A percentile compares a stretch with the other conserved stretches of the same genome.
Evolutionary conservation across 2,329 filamentous ascomycete genomes (phyloP).

Genomic region (Claviceps capensis): DNA sequence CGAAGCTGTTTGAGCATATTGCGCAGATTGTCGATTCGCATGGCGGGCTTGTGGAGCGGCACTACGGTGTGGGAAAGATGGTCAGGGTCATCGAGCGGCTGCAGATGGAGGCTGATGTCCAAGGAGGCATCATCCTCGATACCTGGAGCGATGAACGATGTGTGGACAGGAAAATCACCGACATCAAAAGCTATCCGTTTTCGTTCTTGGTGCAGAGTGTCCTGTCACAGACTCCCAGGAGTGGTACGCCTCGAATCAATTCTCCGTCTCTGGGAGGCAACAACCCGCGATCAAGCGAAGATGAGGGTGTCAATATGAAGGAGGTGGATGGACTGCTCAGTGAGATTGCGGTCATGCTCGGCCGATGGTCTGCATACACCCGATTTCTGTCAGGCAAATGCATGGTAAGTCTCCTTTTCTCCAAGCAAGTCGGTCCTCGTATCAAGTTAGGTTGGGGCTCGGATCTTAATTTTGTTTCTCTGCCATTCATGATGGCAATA

Average conservation of each 20-base stretch:
- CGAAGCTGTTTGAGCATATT: slow-evolving; percentile 92
- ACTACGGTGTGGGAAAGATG: slow-evolving; percentile 92
- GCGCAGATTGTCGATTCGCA: slow-evolving; percentile 92
- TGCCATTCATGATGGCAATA: slow-evolving; percentile 15
- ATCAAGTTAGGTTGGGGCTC: not conserved
- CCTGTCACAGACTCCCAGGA: slow-evolving; percentile 53
- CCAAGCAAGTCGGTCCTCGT: not conserved
- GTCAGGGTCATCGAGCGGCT: slow-evolving; percentile 81
- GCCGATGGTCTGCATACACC: slow-evolving; percentile 83
- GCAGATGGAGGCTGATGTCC: slow-evolving; percentile 88
- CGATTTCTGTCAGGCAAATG: slow-evolving; percentile 82
- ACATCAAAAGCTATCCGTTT: slow-evolving; percentile 95
- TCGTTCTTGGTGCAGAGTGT: slow-evolving; percentile 96
- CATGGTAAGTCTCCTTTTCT: slow-evolving; percentile 39
- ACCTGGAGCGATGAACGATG: slow-evolving; percentile 85
- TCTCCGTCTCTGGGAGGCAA: slow-evolving; percentile 57
- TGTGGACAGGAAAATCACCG: slow-evolving; percentile 75
- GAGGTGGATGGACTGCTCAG: slow-evolving; percentile 79
- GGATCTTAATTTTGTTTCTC: not conserved
- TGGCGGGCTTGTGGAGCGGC: slow-evolving; percentile 77
- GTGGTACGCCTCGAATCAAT: slow-evolving; percentile 52
- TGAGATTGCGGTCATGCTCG: slow-evolving; percentile 84
- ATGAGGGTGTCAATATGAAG: slow-evolving; percentile 93
- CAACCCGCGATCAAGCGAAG: slow-evolving; percentile 55
- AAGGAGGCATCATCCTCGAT: slow-evolving; percentile 89